Evolutionary conservation across 2,329 filamentous ascomycete species (phyloP).

Genomic region (Didymella pinodella): DNA sequence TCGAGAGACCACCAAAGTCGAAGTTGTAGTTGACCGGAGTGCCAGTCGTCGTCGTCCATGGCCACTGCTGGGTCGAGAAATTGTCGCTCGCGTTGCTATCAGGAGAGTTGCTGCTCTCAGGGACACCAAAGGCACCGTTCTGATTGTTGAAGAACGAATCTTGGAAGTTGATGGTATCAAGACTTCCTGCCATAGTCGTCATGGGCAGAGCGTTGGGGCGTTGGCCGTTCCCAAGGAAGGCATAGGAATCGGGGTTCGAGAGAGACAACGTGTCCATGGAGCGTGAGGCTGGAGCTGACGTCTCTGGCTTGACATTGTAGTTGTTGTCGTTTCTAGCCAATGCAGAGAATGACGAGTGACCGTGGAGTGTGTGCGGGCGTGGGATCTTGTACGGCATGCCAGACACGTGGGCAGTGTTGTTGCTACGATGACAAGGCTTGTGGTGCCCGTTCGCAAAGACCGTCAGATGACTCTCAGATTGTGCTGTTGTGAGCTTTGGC

Average conservation of each 20-base stretch:
- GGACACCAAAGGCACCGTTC: conserved; percentile 32
- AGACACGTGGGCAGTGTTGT: conserved; percentile 69
- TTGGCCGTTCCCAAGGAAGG: conserved; percentile 46
- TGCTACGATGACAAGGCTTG: conserved; percentile 70
- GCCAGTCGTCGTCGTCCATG: conserved; percentile 39
- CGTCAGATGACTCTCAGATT: conserved; percentile 67
- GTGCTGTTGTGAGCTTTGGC: conserved; percentile 64
- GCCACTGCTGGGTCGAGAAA: conserved; percentile 45
- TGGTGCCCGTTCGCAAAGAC: conserved; percentile 71
- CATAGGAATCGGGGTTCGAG: conserved; percentile 49
- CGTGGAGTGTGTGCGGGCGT: conserved; percentile 50
- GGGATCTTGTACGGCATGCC: conserved; percentile 70
- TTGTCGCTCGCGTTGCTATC: conserved; percentile 44
- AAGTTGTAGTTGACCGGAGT: conserved; percentile 43
- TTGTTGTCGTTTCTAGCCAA: conserved; percentile 33
- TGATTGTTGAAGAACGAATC: conserved; percentile 42
- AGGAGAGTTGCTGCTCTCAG: conserved; percentile 45
- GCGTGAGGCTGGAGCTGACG: conserved; percentile 30
- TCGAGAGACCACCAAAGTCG: conserved; percentile 48
- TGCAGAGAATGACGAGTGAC: conserved; percentile 41
- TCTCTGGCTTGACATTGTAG: conserved; percentile 35
- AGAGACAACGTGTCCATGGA: conserved; percentile 49
- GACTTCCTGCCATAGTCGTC: conserved; percentile 38
- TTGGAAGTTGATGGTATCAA: conserved; percentile 41
- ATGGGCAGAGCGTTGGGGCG: conserved; percentile 38